These are phyloP conservation scores for Priceomyces medius DNA, from an alignment of 805 yeast species.

Conservation along the genomic window DNA sequence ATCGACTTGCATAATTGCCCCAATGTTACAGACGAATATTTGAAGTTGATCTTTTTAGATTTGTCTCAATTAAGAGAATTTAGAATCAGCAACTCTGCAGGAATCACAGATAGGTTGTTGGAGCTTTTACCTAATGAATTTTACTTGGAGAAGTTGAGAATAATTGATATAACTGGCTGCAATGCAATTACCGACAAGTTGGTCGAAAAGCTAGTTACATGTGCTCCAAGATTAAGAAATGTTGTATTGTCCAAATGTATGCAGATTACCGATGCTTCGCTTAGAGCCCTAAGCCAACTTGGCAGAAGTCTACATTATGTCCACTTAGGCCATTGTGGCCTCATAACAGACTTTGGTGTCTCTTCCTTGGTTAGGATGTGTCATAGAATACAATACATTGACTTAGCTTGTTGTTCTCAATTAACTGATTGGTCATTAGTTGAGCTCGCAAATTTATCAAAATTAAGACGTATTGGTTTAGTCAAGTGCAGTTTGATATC, in stretches of 20 bases:
- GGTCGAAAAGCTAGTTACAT: conserved; percentile 64
- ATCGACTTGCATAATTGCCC: conserved; percentile 84
- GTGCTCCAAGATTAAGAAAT: conserved; percentile 85
- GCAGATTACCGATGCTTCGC: conserved; percentile 77
- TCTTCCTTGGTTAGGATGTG: conserved; percentile 70
- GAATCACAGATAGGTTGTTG: conserved; percentile 68
- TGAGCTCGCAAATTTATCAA: conserved; percentile 73
- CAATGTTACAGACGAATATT: conserved; percentile 63
- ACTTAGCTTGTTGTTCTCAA: conserved; percentile 90
- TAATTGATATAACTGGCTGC: conserved; percentile 84
- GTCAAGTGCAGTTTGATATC: conserved; percentile 89
- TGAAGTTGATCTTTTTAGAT: conserved; percentile 55
- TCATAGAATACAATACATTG: conserved; percentile 85
- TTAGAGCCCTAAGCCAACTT: conserved; percentile 66
- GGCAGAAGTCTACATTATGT: conserved; percentile 83
- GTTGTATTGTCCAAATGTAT: conserved; percentile 88
- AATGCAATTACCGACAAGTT: conserved; percentile 75
- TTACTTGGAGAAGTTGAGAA: conserved; percentile 65
- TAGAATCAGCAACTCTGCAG: conserved; percentile 70
- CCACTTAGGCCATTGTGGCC: conserved; percentile 91
- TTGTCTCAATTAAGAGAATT: conserved; percentile 80
- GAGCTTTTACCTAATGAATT: conserved; percentile 47
- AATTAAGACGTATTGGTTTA: conserved; percentile 84
- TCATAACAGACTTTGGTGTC: conserved; percentile 88
- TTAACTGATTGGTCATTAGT: conserved; percentile 79